Evolutionary conservation across 176 grass and related monocot genomes (phyloP), one percentile per base, ranked within the genome.

Genomic region (Secale cereale): DNA sequence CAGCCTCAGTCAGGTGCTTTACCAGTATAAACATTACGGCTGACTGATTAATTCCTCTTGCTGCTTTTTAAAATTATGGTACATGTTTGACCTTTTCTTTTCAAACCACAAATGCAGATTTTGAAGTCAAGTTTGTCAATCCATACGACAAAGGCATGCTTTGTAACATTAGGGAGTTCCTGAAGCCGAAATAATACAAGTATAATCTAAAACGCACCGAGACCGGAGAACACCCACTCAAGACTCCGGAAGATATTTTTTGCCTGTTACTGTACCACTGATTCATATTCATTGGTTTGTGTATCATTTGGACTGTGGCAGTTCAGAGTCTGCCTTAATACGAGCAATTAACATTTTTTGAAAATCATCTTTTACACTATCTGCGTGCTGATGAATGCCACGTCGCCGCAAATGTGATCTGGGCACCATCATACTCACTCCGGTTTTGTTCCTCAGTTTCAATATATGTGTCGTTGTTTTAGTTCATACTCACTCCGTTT

Each of bases 91-190:
- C 73, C 57, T 84, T 65, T 41, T 36, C 29, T 12, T 22, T 57
- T 8, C 52, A 22, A 54, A 76, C 23, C 36, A 52, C 33, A 35
- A 86, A 73, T 84, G 84, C 91, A 86, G 78, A 88, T 76, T 80
- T 62, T 48, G 88, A 79, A 82, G 86, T 83, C 87, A 81, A 81
- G 74, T 99, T 96, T 89, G 77, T 83, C 76, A 99, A 96, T 80
- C 97, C 93, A 46, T 96, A 91, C 80, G 87, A 94, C 83, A 99
- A 94, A 78, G 97, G 97, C 68, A 10, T 89, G 43, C 80, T 96
- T 22, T 75, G 86, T 76, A 96, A 99, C 86, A 88, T 99, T 52
- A 83, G 74, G 84, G 88, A 91, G 68, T 99, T 96, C 77, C 77
- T 99, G 43, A 94, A 78, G 89, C 90, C 86, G 5, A 84, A 87